Evolutionary conservation across 2,329 filamentous ascomycete species (phyloP).

Genomic region (Cordyceps cicadae): DNA sequence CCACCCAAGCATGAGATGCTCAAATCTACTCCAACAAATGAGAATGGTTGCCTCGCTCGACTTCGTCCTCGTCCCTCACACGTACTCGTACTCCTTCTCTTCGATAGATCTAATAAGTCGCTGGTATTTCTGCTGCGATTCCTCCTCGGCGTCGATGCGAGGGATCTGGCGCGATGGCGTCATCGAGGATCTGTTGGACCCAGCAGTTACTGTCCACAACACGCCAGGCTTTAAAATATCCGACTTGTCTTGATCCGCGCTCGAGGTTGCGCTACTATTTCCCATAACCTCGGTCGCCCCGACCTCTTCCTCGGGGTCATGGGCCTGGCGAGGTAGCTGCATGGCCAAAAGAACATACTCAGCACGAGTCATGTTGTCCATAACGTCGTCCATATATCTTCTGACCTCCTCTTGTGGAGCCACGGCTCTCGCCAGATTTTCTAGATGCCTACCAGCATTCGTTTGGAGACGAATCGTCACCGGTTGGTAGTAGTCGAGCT

Average conservation of each 20-base stretch:
- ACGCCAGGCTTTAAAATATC: conserved; percentile 21
- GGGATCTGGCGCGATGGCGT: conserved; percentile 16
- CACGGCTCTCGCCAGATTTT: conserved; percentile 53
- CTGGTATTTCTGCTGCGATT: conserved; percentile 27
- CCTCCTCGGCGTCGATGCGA: conserved; percentile 28
- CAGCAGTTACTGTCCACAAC: conserved; percentile 25
- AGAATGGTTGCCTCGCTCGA: background rate
- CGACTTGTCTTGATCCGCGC: conserved; percentile 20
- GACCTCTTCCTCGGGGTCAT: conserved; percentile 24
- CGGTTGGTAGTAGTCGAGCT: conserved; percentile 67
- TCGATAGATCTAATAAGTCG: conserved; percentile 30
- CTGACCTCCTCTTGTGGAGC: conserved; percentile 55
- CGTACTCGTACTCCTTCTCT: conserved; percentile 23
- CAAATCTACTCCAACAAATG: background rate
- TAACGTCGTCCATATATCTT: conserved; percentile 61
- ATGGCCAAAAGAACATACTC: conserved; percentile 61
- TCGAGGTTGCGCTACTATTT: conserved; percentile 23
- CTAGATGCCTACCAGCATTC: conserved; percentile 46
- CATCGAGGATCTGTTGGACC: conserved; percentile 6
- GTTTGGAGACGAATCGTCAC: conserved; percentile 55
- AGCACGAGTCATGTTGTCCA: conserved; percentile 60
- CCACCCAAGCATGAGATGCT: background rate
- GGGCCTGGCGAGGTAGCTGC: conserved; percentile 45
- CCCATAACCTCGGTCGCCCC: conserved; percentile 23
- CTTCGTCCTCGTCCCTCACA: conserved; percentile 11